Evolutionary conservation across 2,329 filamentous ascomycete species (phyloP).

Genomic region (Penicillium thymicola): DNA sequence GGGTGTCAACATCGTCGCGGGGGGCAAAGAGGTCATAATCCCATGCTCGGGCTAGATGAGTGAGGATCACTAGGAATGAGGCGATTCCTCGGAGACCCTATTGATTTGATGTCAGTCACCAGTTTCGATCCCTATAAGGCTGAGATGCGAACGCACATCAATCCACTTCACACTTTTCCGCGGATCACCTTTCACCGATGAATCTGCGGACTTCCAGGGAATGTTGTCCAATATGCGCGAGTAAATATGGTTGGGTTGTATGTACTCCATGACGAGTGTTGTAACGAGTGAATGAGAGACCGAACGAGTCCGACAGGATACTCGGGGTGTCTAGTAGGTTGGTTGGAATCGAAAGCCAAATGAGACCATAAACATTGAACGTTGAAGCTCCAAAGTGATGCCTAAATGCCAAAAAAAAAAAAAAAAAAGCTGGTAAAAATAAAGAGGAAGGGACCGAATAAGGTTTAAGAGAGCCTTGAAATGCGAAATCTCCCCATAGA

Average conservation of each 20-base stretch:
- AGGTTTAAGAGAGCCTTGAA: background rate
- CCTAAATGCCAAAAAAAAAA: background rate
- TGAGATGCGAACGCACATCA: background rate
- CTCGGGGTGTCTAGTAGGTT: background rate
- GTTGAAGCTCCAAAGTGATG: background rate
- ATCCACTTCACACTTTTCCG: slow-evolving; percentile 10
- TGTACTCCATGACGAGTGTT: slow-evolving; percentile 18
- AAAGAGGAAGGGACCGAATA: background rate
- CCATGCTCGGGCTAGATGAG: slow-evolving; percentile 52
- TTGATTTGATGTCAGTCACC: background rate
- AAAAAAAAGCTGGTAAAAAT: background rate
- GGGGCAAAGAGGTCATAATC: slow-evolving; percentile 52
- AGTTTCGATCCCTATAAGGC: background rate
- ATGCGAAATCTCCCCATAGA: slow-evolving; percentile 1
- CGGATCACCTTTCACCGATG: slow-evolving; percentile 10
- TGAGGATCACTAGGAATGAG: slow-evolving; percentile 53
- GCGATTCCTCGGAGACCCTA: slow-evolving; percentile 55
- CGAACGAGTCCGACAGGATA: background rate
- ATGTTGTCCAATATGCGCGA: slow-evolving; percentile 21
- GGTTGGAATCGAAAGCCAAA: background rate
- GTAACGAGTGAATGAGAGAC: background rate
- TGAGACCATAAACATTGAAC: background rate
- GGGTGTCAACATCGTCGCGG: slow-evolving; percentile 41
- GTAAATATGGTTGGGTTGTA: slow-evolving; percentile 18
- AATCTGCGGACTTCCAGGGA: slow-evolving; percentile 20